phyloP scores from a whole-genome alignment of 768 basidiomycete species.

The Exidia glandulosa region DNA sequence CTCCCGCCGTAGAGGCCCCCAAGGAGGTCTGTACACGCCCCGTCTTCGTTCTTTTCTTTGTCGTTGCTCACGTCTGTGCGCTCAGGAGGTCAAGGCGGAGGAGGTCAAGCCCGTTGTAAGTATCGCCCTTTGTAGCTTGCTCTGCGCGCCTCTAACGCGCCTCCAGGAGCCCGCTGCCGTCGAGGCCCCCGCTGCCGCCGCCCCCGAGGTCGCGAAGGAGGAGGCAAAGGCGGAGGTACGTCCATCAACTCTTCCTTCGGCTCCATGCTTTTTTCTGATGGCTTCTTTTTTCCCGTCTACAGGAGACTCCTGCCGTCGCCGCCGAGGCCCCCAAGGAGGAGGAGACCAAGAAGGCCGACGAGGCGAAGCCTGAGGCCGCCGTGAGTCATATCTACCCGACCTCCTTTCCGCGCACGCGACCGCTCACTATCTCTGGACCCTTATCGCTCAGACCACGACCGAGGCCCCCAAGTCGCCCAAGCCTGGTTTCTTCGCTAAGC shows the following conservation, averaged over 20 bases:
- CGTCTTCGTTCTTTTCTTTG: too few relatives aligned
- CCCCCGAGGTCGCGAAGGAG: not conserved
- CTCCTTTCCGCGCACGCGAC: not conserved
- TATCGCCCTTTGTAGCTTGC: too few relatives aligned
- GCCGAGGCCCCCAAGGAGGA: not conserved
- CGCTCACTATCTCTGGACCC: not conserved
- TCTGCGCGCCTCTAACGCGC: too few relatives aligned
- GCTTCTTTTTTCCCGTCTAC: not conserved
- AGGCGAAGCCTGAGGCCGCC: constrained; percentile 3
- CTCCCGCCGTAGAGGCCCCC: not conserved
- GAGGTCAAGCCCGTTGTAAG: not conserved
- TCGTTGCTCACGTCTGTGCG: too few relatives aligned
- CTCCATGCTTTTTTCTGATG: not conserved
- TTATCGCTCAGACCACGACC: not conserved
- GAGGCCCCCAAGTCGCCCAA: not conserved
- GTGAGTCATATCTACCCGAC: not conserved
- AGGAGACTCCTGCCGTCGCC: not conserved
- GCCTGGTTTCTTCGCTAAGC: not conserved
- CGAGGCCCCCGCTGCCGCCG: not conserved
- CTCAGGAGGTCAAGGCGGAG: not conserved
- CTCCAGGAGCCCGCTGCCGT: not conserved
- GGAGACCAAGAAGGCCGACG: constrained; percentile 1
- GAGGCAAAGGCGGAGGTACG: not conserved
- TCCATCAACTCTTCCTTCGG: not conserved
- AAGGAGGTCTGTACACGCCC: not conserved